These are phyloP conservation scores for Arthrocladium fulminans DNA, from an alignment of 2,329 filamentous ascomycete species.

Conservation along the genomic window DNA sequence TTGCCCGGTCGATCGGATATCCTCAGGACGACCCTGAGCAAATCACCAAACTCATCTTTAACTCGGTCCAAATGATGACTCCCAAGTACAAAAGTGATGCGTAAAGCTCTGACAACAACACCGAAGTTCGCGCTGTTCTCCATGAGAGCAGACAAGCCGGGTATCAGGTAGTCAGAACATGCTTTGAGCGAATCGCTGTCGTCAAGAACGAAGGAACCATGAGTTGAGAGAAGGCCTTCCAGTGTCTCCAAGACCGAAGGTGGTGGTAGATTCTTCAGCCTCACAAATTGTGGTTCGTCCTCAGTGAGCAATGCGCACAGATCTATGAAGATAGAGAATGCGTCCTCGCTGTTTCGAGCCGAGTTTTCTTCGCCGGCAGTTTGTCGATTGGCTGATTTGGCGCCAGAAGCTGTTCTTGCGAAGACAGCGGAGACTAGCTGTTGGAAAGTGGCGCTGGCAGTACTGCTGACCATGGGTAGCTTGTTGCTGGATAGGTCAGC, in stretches of 20 bases:
- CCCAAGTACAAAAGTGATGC: constrained; percentile 3
- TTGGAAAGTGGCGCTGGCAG: constrained; percentile 90
- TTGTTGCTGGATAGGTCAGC: constrained; percentile 86
- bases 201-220: constrained; percentile 66
- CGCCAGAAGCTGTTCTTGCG: constrained; percentile 67
- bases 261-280: constrained; percentile 66
- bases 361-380: neutral
- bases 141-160: constrained; percentile 14
- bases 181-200: constrained; percentile 76
- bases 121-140: constrained; percentile 15
- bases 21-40: constrained; percentile 2
- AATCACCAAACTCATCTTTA: neutral
- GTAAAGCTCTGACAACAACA: constrained; percentile 11
- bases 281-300: constrained; percentile 71
- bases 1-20: constrained; percentile 69
- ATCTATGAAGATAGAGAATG: constrained; percentile 58
- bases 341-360: constrained; percentile 10
- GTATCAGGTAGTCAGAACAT: constrained; percentile 52
- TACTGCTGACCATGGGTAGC: constrained; percentile 87
- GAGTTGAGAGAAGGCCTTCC: constrained; percentile 79
- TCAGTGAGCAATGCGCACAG: constrained; percentile 80
- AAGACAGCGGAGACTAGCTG: constrained; percentile 89
- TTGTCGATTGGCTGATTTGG: constrained; percentile 47
- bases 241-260: constrained; percentile 86
- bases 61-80: constrained; percentile 5